phyloP scores from a whole-genome alignment of 1,284 basidiomycete species.

The Ganoderma resinaceum region DNA sequence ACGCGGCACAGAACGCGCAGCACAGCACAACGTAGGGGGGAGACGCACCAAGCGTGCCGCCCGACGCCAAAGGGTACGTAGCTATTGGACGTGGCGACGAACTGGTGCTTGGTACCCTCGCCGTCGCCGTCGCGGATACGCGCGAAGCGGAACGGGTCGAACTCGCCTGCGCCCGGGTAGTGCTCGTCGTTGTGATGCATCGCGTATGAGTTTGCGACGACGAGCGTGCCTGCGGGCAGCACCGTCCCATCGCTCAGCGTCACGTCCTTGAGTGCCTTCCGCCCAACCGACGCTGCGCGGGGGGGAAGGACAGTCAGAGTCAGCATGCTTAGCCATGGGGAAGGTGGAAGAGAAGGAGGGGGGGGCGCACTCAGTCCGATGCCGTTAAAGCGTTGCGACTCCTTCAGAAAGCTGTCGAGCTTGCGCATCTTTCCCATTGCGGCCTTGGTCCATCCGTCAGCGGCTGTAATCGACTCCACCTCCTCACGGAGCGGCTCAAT shows the following conservation, averaged over 20 bases:
- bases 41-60: constrained; percentile 6
- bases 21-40: too few relatives aligned
- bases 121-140: constrained; percentile 29
- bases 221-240: constrained; percentile 43
- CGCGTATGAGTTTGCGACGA: constrained; percentile 7
- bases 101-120: constrained; percentile 34
- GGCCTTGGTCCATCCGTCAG: constrained; percentile 55
- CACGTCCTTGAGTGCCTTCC: constrained; percentile 46
- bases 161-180: constrained; percentile 17
- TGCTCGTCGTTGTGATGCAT: constrained; percentile 24
- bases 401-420: constrained; percentile 60
- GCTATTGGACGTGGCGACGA: constrained; percentile 33
- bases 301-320: not conserved
- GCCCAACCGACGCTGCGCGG: constrained; percentile 41
- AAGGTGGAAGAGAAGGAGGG: not conserved
- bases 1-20: too few relatives aligned
- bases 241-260: constrained; percentile 52
- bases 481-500: constrained; percentile 52
- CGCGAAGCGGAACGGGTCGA: constrained; percentile 16
- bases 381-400: constrained; percentile 49
- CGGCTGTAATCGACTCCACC: constrained; percentile 14
- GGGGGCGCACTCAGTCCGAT: constrained; percentile 32
- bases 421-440: constrained; percentile 53
- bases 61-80: constrained; percentile 39
- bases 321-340: not conserved